These are phyloP conservation scores for Solanum raphanifolium DNA, from an alignment of 257 asterid species.

Conservation along the genomic window DNA sequence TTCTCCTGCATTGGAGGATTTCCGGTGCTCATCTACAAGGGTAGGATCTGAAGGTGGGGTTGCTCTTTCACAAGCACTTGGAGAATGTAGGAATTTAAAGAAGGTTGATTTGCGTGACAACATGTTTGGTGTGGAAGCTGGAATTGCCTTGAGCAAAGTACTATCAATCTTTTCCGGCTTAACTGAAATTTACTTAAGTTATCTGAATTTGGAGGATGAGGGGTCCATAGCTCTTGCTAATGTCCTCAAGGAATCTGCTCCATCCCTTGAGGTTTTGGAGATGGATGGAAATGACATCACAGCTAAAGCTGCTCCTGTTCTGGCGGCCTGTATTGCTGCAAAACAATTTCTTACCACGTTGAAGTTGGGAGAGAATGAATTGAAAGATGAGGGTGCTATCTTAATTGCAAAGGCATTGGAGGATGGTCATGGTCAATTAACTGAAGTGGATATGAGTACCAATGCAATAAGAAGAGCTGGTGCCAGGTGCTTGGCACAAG, in stretches of 20 bases:
- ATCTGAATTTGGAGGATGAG: slow-evolving; percentile 80
- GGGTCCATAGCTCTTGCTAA: slow-evolving; percentile 63
- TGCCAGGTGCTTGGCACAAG: slow-evolving; percentile 78
- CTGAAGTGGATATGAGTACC: slow-evolving; percentile 66
- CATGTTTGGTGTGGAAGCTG: slow-evolving; percentile 81
- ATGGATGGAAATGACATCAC: slow-evolving; percentile 94
- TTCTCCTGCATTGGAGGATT: slow-evolving; percentile 62
- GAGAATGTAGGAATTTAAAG: slow-evolving; percentile 41
- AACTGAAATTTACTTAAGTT: slow-evolving; percentile 64
- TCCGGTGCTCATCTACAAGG: slow-evolving; percentile 85
- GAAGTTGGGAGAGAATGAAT: slow-evolving; percentile 68
- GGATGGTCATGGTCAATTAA: slow-evolving; percentile 68
- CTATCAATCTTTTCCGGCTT: slow-evolving; percentile 45
- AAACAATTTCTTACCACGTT: slow-evolving; percentile 58
- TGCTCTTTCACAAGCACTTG: slow-evolving; percentile 62
- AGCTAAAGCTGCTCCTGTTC: slow-evolving; percentile 61
- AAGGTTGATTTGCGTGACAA: slow-evolving; percentile 88
- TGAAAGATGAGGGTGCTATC: slow-evolving; percentile 92
- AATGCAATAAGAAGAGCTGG: slow-evolving; percentile 84
- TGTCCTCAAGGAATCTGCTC: slow-evolving; percentile 65
- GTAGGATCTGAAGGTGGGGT: slow-evolving; percentile 76
- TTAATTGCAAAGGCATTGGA: slow-evolving; percentile 72
- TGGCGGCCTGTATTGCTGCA: slow-evolving; percentile 65
- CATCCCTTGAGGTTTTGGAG: slow-evolving; percentile 62
- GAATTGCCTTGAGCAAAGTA: slow-evolving; percentile 49